A percentile compares a stretch with the other conserved stretches of the same genome.
These are phyloP conservation scores for Waltergamsia citrina DNA, from an alignment of 2,329 filamentous ascomycete genomes.

Conservation along the genomic window DNA sequence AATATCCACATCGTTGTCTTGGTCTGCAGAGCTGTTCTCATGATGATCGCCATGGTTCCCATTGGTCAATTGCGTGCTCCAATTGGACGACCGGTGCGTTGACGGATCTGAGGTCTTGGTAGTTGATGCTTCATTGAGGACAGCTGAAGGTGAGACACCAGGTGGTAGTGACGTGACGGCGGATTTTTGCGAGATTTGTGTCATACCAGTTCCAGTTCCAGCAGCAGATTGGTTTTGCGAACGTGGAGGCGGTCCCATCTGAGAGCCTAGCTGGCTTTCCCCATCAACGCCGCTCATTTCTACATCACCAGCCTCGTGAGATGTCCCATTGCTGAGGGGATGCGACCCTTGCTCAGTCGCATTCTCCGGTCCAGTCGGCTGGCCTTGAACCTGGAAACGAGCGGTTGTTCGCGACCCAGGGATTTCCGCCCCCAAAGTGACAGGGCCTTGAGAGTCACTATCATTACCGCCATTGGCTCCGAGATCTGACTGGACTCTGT, in stretches of 20 bases:
- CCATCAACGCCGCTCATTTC: conserved; percentile 51
- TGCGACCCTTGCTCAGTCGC: conserved; percentile 18
- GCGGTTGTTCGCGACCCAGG: conserved; percentile 42
- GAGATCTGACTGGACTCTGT: conserved; percentile 40
- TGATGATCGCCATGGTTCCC: conserved; percentile 43
- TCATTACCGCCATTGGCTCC: conserved; percentile 35
- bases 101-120: conserved; percentile 81
- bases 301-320: conserved; percentile 38
- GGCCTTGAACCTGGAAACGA: conserved; percentile 46
- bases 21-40: conserved; percentile 14
- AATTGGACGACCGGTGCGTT: conserved; percentile 49
- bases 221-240: no score
- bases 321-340: conserved; percentile 45
- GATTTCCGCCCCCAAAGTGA: conserved; percentile 56
- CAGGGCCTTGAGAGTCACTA: conserved; percentile 44
- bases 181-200: conserved; percentile 56
- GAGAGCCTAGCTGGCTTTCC: conserved; percentile 33
- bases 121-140: conserved; percentile 80
- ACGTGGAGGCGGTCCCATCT: conserved; percentile 39
- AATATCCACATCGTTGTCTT: conserved; percentile 27
- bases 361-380: conserved; percentile 50
- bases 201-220: conserved; percentile 40
- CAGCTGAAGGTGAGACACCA: conserved; percentile 47
- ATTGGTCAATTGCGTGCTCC: conserved; percentile 66
- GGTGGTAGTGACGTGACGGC: conserved; percentile 46